These are phyloP conservation scores for Margaritispora aquatica DNA, from an alignment of 495 filamentous ascomycete genomes.

Conservation along the genomic window DNA sequence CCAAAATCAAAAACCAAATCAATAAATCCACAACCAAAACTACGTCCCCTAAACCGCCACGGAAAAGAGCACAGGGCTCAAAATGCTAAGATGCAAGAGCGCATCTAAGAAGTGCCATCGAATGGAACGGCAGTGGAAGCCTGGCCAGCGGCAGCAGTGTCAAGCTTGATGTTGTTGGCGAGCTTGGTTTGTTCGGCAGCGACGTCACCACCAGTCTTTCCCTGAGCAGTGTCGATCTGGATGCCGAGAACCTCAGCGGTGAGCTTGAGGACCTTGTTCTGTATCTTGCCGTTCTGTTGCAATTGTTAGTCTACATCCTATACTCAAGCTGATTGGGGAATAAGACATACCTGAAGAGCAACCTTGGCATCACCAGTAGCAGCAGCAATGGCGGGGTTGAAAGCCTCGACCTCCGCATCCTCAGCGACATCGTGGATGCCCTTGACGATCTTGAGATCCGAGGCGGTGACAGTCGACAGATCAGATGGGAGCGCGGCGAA, in stretches of 20 bases:
- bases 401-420: constrained; percentile 23
- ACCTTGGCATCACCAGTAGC: constrained; percentile 21
- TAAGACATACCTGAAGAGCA: constrained; percentile 20
- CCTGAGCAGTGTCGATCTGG: constrained; percentile 23
- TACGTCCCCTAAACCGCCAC: background rate
- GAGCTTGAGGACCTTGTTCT: constrained; percentile 50
- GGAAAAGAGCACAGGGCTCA: too few species aligned
- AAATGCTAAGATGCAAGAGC: too few species aligned
- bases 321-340: background rate
- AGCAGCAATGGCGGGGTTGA: constrained; percentile 27
- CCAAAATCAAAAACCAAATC: background rate
- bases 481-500: constrained; percentile 21
- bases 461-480: constrained; percentile 18
- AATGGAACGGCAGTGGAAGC: constrained; percentile 16
- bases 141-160: constrained; percentile 25
- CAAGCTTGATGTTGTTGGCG: constrained; percentile 36
- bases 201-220: constrained; percentile 3
- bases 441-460: constrained; percentile 24
- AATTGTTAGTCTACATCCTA: background rate
- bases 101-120: constrained; percentile 7
- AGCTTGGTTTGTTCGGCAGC: constrained; percentile 38
- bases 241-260: constrained; percentile 27
- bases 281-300: constrained; percentile 44
- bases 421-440: constrained; percentile 25
- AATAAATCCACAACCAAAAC: background rate